phyloP scores from a whole-genome alignment of 129 eudicot genomes.

The Logfia minima region DNA sequence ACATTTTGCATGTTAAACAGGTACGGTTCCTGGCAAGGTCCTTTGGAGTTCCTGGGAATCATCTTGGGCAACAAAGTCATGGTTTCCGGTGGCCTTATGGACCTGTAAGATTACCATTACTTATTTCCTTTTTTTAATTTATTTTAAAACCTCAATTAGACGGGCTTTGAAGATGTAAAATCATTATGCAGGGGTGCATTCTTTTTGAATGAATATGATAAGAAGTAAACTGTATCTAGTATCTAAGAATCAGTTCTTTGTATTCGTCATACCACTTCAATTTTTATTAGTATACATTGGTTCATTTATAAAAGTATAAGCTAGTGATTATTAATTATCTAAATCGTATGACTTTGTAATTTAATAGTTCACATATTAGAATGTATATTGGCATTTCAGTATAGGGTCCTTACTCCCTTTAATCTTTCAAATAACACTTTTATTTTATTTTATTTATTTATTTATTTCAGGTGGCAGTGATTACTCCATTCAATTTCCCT shows the following conservation, averaged over 20 bases:
- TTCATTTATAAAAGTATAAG: neutral
- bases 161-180: neutral
- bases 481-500: slow-evolving; percentile 97
- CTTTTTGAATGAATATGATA: neutral
- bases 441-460: neutral
- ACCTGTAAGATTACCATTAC: slow-evolving; percentile 59
- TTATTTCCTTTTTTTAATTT: neutral
- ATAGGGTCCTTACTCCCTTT: neutral
- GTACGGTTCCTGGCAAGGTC: slow-evolving; percentile 96
- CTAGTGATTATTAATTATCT: neutral
- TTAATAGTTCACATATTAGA: neutral
- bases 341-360: neutral
- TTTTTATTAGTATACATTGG: neutral
- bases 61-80: slow-evolving; percentile 99
- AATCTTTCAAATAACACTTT: neutral
- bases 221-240: neutral
- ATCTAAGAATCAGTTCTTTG: slow-evolving; percentile 13
- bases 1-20: slow-evolving; percentile 40
- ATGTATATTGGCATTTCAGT: neutral
- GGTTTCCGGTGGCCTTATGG: slow-evolving; percentile 99
- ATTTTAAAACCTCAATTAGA: neutral
- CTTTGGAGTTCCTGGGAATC: slow-evolving; percentile 95
- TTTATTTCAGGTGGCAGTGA: slow-evolving; percentile 71
- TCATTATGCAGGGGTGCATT: slow-evolving; percentile 3
- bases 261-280: neutral